Evolutionary conservation across 345 rosid genomes (phyloP), one percentile per base, ranked within the genome.

Genomic region (Xanthoceras sorbifolium): DNA sequence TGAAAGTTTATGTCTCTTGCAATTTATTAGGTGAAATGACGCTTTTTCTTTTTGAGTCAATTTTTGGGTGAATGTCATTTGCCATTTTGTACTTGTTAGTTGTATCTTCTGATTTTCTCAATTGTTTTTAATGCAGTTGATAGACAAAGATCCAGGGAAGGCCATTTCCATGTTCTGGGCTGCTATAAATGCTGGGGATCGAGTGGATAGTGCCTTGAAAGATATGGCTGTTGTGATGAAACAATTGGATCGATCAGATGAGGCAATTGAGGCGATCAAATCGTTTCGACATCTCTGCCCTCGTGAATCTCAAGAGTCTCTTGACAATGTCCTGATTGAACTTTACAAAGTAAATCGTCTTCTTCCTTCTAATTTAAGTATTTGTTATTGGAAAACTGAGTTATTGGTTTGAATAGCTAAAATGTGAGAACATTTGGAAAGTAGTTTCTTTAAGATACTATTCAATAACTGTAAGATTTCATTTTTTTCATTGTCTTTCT

Each of bases 151-250:
- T 71, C 97, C 93, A 32, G 63, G 80, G 74, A 78, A 79, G 79
- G 92, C 92, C 1, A 80, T 90, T 83, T 84, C 94, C 15, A 71
- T 92, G 81, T 90, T 90, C 76, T 90, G 97, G 94, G 91, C 94
- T 62, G 97, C 93, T 32, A 92, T 90, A 64, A 92, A 92, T 82
- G 83, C 86, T 25, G 93, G 94, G 67, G 94, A 91, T 82, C 78
- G 92, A 18, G 89, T 93, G 55, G 97, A 91, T 52, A 89, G 95
- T 79, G 90, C 93, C 9, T 73, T 91, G 83, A 89, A 93, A 73
- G 94, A 91, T 83, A 93, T 91, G 97, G 95, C 93, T 0, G 90
- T 87, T 48, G 94, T 89, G 55, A 87, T 93, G 94, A 91, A 89
- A 61, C 94, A 90, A 71, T 60, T 90, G 78, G 66, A 89, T 78